Evolutionary conservation across 2,329 filamentous ascomycete genomes (phyloP).

Genomic region (Fusarium buharicum): DNA sequence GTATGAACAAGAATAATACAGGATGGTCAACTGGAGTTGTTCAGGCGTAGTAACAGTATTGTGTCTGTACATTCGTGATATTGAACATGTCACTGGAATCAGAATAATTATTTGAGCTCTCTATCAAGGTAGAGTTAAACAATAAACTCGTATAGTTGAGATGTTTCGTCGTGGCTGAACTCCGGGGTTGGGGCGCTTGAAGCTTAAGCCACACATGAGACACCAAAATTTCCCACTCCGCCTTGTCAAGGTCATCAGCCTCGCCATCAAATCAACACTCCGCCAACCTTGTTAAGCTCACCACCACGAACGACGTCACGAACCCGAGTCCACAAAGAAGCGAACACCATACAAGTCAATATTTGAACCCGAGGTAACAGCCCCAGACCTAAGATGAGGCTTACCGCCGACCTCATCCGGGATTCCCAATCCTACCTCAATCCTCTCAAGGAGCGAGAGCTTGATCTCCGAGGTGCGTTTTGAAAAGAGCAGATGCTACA

Average conservation of each 20-base stretch:
- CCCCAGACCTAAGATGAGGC: slow-evolving; percentile 74
- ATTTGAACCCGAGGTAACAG: slow-evolving; percentile 41
- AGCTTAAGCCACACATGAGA: slow-evolving; percentile 33
- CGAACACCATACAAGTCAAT: background rate
- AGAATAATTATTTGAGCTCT: background rate
- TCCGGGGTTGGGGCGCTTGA: slow-evolving; percentile 15
- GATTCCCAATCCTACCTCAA: slow-evolving; percentile 98
- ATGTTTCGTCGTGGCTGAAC: slow-evolving; percentile 21
- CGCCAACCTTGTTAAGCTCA: slow-evolving; percentile 12
- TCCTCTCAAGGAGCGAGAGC: slow-evolving; percentile 97
- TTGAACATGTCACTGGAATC: background rate
- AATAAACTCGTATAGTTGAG: background rate
- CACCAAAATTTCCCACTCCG: slow-evolving; percentile 49
- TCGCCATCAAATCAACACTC: slow-evolving; percentile 38
- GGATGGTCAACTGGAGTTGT: background rate
- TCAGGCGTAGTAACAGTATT: background rate
- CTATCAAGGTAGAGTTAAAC: background rate
- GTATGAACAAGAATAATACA: slow-evolving; percentile 4
- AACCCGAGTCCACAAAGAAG: slow-evolving; percentile 3
- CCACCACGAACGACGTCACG: slow-evolving; percentile 3
- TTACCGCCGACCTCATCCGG: slow-evolving; percentile 94
- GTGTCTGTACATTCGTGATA: background rate
- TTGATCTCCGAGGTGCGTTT: slow-evolving; percentile 98
- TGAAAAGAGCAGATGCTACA: slow-evolving; percentile 98
- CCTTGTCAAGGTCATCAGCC: slow-evolving; percentile 48